Conservation (phyloP, 2,329 filamentous ascomycete species). For the Sordariomycetes sp. region DNA sequence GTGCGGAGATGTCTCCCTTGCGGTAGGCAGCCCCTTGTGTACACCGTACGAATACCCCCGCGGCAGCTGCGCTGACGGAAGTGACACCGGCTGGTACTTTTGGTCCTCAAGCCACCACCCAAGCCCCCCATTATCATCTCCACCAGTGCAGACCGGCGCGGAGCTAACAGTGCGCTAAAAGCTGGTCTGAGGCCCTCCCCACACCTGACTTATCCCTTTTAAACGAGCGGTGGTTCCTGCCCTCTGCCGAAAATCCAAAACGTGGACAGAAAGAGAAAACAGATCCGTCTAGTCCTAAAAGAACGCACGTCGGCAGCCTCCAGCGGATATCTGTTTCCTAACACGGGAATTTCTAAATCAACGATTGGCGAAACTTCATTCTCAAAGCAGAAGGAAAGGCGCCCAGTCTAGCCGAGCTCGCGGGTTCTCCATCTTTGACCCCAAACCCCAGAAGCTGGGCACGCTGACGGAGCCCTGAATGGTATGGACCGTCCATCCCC, state of each 20-base stretch:
- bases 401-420: background rate
- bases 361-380: background rate
- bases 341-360: background rate
- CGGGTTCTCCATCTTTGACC: background rate
- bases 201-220: constrained; percentile 4
- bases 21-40: background rate
- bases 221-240: constrained; percentile 2
- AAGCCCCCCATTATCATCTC: background rate
- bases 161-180: background rate
- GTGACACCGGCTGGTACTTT: background rate
- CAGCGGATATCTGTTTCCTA: background rate
- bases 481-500: background rate
- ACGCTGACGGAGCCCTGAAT: background rate
- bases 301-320: background rate
- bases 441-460: background rate
- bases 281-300: constrained; percentile 1
- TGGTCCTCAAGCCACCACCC: background rate
- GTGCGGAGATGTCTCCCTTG: background rate
- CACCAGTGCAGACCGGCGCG: background rate
- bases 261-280: constrained; percentile 5
- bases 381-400: background rate
- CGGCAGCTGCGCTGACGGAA: too few species aligned
- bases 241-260: constrained; percentile 2
- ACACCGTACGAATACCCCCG: too few species aligned
- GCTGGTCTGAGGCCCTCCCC: constrained; percentile 3